These are phyloP conservation scores for Alternaria gaisen DNA, from an alignment of 2,329 filamentous ascomycete genomes.

Conservation along the genomic window DNA sequence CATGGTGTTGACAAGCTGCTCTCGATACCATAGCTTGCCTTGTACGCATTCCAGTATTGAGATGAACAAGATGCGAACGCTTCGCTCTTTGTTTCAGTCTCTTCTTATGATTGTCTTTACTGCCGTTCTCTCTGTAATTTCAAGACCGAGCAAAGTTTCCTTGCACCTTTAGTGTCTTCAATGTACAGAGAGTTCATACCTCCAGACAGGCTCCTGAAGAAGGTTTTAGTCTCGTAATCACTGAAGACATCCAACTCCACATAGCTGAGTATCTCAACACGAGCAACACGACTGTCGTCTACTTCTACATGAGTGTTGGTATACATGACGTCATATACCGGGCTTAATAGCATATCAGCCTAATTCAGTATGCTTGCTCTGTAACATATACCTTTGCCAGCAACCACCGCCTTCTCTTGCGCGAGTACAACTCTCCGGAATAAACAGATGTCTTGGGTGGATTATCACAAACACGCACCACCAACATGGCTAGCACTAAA, in stretches of 20 bases:
- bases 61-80: neutral
- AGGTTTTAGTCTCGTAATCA: neutral
- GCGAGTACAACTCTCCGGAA: neutral
- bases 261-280: neutral
- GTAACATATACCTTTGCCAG: neutral
- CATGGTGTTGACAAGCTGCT: neutral
- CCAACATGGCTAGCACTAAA: neutral
- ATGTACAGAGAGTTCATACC: neutral
- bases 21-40: neutral
- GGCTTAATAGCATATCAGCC: neutral
- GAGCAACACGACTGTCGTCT: neutral
- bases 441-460: neutral
- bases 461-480: neutral
- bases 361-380: neutral
- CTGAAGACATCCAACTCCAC: neutral
- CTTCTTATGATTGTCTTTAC: neutral
- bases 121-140: neutral
- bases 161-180: neutral
- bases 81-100: neutral
- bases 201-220: neutral
- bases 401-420: neutral
- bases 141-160: neutral
- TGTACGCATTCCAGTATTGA: neutral
- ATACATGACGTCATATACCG: constrained; percentile 1
- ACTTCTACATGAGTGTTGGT: neutral